Conservation (phyloP, 1,284 basidiomycete species). For the Polyporus tsugae region DNA sequence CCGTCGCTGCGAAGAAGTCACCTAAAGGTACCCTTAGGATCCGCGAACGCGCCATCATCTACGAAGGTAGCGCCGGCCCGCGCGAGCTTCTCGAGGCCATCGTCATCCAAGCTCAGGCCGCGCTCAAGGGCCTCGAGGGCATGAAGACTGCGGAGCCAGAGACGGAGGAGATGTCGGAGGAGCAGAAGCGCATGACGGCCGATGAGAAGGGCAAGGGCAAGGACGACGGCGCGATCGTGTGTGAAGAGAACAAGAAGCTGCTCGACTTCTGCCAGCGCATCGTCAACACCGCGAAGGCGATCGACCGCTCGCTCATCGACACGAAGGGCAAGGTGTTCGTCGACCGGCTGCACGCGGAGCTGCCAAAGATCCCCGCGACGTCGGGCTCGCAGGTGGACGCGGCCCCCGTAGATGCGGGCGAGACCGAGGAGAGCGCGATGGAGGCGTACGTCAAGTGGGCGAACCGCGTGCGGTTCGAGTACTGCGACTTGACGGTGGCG, state of each 20-base stretch:
- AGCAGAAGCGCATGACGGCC: constrained; percentile 81
- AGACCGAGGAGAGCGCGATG: constrained; percentile 70
- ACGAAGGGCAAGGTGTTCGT: constrained; percentile 89
- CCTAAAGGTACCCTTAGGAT: constrained; percentile 53
- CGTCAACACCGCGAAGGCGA: constrained; percentile 77
- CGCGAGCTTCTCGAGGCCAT: constrained; percentile 90
- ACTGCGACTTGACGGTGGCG: constrained; percentile 80
- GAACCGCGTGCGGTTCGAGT: constrained; percentile 81
- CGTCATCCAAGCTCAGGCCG: constrained; percentile 88
- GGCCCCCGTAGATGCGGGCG: constrained; percentile 56
- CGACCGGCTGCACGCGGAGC: constrained; percentile 73
- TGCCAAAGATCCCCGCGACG: constrained; percentile 73
- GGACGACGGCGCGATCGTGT: constrained; percentile 50
- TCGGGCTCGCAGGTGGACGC: constrained; percentile 47
- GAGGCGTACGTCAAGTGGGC: constrained; percentile 87
- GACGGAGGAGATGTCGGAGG: constrained; percentile 75
- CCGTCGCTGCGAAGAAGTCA: constrained; percentile 60
- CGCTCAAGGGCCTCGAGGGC: constrained; percentile 83
- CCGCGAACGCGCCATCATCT: constrained; percentile 81
- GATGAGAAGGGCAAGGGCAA: constrained; percentile 69
- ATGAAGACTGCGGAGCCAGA: constrained; percentile 55
- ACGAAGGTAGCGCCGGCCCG: constrained; percentile 89
- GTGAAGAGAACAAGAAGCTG: constrained; percentile 76
- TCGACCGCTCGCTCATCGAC: constrained; percentile 85
- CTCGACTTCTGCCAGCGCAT: constrained; percentile 82